Conservation (phyloP, 352 stramenopile species). For the Phytopythium montanum region DNA sequence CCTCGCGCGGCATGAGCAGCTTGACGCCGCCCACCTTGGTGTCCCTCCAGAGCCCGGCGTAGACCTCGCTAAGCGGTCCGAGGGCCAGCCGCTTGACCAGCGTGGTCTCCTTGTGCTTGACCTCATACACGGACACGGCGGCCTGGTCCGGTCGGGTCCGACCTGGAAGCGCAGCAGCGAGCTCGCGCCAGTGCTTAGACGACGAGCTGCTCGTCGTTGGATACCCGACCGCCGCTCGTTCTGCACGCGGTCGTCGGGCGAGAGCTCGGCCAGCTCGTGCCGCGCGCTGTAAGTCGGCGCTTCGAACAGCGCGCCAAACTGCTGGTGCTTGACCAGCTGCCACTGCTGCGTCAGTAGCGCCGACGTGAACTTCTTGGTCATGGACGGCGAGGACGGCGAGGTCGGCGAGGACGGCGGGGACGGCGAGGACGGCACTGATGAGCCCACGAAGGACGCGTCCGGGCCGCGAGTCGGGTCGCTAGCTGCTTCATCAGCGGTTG, state of each 20-base stretch:
- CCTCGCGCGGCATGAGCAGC: conserved; percentile 68
- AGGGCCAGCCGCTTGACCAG: conserved; percentile 73
- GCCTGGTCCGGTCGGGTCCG: conserved; percentile 61
- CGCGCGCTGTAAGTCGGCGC: conserved; percentile 53
- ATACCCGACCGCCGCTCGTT: conserved; percentile 62
- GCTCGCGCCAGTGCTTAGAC: conserved; percentile 53
- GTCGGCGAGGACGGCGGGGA: no score
- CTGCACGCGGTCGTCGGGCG: conserved; percentile 43
- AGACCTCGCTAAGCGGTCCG: conserved; percentile 67
- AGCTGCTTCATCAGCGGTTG: not conserved
- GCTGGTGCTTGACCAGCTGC: conserved; percentile 6
- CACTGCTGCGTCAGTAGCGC: conserved; percentile 3
- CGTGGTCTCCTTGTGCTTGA: conserved; percentile 73
- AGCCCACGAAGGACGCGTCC: not conserved
- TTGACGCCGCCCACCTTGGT: conserved; percentile 78
- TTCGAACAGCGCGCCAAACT: conserved; percentile 46
- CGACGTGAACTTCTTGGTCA: conserved; percentile 1
- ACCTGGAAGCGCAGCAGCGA: conserved; percentile 68
- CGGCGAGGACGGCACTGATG: no score
- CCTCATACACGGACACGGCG: conserved; percentile 67
- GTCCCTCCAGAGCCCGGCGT: conserved; percentile 71
- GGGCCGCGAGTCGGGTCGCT: not conserved
- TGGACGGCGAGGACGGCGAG: not conserved
- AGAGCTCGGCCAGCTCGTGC: conserved; percentile 48
- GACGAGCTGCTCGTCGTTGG: conserved; percentile 48